Conservation (phyloP, 805 yeast species). For the Wickerhamomyces hampshirensis region DNA sequence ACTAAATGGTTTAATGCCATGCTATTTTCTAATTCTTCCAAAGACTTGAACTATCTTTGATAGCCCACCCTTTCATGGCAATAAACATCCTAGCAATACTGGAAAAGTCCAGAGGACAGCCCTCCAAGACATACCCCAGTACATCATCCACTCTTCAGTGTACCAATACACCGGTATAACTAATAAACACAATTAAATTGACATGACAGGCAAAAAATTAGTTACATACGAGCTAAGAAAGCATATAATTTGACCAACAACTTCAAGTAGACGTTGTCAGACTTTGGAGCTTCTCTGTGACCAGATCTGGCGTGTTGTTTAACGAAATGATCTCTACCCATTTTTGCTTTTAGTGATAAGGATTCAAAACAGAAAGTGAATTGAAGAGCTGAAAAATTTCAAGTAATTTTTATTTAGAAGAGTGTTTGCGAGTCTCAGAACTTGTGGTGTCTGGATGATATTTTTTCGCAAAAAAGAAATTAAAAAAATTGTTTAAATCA, state of each 20-base stretch:
- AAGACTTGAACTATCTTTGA: too few species aligned
- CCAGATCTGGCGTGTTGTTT: conserved; percentile 95
- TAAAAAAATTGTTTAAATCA: neutral
- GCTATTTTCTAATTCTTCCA: too few species aligned
- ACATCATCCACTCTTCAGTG: conserved; percentile 1
- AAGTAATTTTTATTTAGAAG: neutral
- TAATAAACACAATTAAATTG: neutral
- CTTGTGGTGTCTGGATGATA: conserved; percentile 13
- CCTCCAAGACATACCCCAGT: too few species aligned
- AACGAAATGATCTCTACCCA: conserved; percentile 97
- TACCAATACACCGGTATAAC: too few species aligned
- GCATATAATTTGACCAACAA: conserved; percentile 97
- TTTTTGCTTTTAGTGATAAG: too few species aligned
- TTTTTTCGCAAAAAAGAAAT: neutral
- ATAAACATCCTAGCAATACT: too few species aligned
- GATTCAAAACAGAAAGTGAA: neutral
- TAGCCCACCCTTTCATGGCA: too few species aligned
- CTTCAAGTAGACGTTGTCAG: conserved; percentile 98
- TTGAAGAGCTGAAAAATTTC: conserved; percentile 9
- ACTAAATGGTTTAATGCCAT: too few species aligned
- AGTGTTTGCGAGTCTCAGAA: too few species aligned
- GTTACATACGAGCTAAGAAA: conserved; percentile 97
- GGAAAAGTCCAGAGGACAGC: too few species aligned
- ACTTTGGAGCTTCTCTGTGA: conserved; percentile 99
- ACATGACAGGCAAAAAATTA: neutral